Evolutionary conservation across 23 red algal genomes (phyloP), one percentile per base, ranked within the genome.

Genomic region (Gracilaria caudata): DNA sequence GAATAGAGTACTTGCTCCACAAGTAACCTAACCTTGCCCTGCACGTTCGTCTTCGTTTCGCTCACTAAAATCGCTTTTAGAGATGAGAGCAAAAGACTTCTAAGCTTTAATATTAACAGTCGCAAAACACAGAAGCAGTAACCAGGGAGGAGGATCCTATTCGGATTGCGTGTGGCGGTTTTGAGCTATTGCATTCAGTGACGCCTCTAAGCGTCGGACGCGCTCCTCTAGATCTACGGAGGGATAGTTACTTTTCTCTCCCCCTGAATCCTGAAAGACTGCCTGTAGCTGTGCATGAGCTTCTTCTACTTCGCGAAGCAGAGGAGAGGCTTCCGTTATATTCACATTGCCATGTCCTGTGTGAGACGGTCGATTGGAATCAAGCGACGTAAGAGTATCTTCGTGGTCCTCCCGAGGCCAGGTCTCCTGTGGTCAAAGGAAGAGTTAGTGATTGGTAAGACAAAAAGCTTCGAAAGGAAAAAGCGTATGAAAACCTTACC

Each of bases 221-320:
- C 85, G 85, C 68, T 77, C 85, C 41, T 58, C 72, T 17, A 89
- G 61, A 51, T 77, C 85, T 26, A 60, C 47, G 10, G 71, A 44
- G 2, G 43, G 53, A 66, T 73, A 46, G 17, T 79, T 79, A n/a
- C 56, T 64, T 59, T 53, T 66, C 13, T 65, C 74, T 39, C 37
- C 77, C 7, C 51, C 51, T 72, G 85, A 66, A 45, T 89, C 85
- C 57, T 89, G 51, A 78, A 89, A 89, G 26, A 72, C 71, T 3
- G 85, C 85, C 55, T 89, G 85, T 20, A 89, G 38, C 36, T 84
- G 80, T 54, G 80, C 80, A 70, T 84, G 80, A 25, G 80, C 80
- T 63, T 78, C 68, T 57, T 89, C 85, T 19, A 89, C 85, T 36
- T 89, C 85, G n/a, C 85, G 68, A 59, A 89, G 72, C 43, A 89